Conservation (phyloP, 306 rosid species). For the Carpinus fangiana region DNA sequence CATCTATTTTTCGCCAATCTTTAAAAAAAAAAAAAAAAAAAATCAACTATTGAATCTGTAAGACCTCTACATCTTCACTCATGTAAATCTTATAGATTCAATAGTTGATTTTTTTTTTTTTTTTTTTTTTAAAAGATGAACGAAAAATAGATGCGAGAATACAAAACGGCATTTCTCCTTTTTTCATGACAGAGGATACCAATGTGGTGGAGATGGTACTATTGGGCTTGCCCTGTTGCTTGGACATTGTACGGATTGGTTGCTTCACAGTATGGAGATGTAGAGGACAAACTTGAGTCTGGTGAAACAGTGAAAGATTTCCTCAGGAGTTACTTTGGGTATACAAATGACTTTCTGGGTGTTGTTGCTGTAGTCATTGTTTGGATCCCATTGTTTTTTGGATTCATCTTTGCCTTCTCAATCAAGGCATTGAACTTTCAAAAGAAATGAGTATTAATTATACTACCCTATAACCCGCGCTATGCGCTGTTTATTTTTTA, state of each 20-base stretch:
- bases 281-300: slow-evolving; percentile 50
- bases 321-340: slow-evolving; percentile 64
- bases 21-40: too few relatives aligned
- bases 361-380: slow-evolving; percentile 52
- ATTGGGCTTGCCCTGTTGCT: slow-evolving; percentile 73
- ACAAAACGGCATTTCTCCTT: background rate
- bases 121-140: too few relatives aligned
- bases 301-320: slow-evolving; percentile 77
- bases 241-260: slow-evolving; percentile 79
- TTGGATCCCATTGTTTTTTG: slow-evolving; percentile 63
- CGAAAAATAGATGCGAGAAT: too few relatives aligned
- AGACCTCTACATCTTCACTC: too few relatives aligned
- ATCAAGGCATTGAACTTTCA: slow-evolving; percentile 84
- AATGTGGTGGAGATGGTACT: slow-evolving; percentile 94
- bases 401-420: slow-evolving; percentile 66
- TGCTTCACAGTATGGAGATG: slow-evolving; percentile 77
- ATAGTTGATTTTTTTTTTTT: too few relatives aligned
- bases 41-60: too few relatives aligned
- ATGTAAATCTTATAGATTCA: too few relatives aligned
- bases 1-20: too few relatives aligned
- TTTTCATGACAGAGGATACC: slow-evolving; percentile 70
- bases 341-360: slow-evolving; percentile 54
- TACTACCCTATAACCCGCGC: too few relatives aligned
- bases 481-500: too few relatives aligned
- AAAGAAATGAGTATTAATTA: slow-evolving; percentile 45